phyloP scores from a whole-genome alignment of 2,329 filamentous ascomycete species.

The Nigrospora oryzae region DNA sequence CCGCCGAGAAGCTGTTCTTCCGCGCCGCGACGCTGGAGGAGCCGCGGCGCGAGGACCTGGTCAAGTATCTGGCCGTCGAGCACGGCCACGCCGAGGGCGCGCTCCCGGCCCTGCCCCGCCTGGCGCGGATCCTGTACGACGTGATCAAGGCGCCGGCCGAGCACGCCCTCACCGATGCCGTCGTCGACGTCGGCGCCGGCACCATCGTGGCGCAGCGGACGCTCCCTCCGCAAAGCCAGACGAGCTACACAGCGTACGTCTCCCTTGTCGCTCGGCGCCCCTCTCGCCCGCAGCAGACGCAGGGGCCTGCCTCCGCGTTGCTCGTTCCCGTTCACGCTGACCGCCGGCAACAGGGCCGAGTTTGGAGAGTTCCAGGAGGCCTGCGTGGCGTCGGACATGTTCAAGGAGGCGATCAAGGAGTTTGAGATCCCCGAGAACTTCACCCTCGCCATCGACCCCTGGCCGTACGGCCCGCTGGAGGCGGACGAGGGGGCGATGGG shows the following conservation, averaged over 20 bases:
- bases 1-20: constrained; percentile 14
- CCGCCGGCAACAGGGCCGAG: constrained; percentile 13
- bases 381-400: constrained; percentile 33
- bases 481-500: constrained; percentile 25
- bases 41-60: constrained; percentile 16
- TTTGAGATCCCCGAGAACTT: constrained; percentile 36
- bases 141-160: constrained; percentile 20
- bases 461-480: constrained; percentile 55
- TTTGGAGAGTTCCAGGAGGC: constrained; percentile 29
- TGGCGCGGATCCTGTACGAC: constrained; percentile 36
- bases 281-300: not conserved
- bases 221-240: constrained; percentile 22
- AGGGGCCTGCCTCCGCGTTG: not conserved
- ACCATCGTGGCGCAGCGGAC: constrained; percentile 16
- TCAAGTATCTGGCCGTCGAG: constrained; percentile 16
- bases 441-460: constrained; percentile 41
- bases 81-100: constrained; percentile 11
- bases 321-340: not conserved
- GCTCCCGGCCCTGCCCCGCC: constrained; percentile 22
- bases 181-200: constrained; percentile 27
- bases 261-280: not conserved
- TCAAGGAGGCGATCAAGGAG: constrained; percentile 37
- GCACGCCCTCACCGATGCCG: constrained; percentile 24
- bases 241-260: constrained; percentile 25
- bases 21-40: constrained; percentile 17